Percentiles rank a stretch among this genome's conserved stretches.
Conservation (phyloP, 768 basidiomycete species). For the Clitopilus passeckerianus region DNA sequence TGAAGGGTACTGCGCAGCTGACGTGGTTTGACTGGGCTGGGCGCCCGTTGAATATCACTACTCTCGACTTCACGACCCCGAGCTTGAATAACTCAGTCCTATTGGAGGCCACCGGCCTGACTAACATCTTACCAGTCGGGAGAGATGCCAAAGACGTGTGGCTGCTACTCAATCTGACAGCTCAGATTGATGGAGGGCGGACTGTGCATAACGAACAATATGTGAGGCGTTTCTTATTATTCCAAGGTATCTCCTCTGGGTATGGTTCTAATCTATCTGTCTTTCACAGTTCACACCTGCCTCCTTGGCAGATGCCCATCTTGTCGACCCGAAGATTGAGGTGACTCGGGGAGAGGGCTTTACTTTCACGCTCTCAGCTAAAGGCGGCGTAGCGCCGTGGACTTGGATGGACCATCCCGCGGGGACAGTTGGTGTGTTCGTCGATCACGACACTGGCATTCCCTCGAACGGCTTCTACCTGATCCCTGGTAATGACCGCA, state of each 20-base stretch:
- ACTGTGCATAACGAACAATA: slow-evolving; percentile 49
- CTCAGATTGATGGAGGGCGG: slow-evolving; percentile 27
- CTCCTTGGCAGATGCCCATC: slow-evolving; percentile 36
- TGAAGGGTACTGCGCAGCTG: slow-evolving; percentile 40
- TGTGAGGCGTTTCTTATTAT: slow-evolving; percentile 18
- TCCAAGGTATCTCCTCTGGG: neutral
- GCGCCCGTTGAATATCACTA: slow-evolving; percentile 28
- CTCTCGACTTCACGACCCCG: slow-evolving; percentile 35
- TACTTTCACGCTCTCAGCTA: slow-evolving; percentile 48
- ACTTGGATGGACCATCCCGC: slow-evolving; percentile 58
- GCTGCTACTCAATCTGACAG: slow-evolving; percentile 46
- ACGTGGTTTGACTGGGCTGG: slow-evolving; percentile 60
- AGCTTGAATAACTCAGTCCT: slow-evolving; percentile 46
- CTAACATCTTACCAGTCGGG: slow-evolving; percentile 39
- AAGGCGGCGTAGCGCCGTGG: slow-evolving; percentile 51
- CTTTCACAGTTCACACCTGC: slow-evolving; percentile 43
- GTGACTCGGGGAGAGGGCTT: slow-evolving; percentile 25
- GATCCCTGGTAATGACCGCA: slow-evolving; percentile 46
- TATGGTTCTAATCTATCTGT: neutral
- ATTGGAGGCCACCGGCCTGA: slow-evolving; percentile 32
- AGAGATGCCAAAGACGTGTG: slow-evolving; percentile 39
- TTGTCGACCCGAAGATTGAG: slow-evolving; percentile 44
- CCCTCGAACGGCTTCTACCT: slow-evolving; percentile 53
- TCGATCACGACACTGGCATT: slow-evolving; percentile 32
- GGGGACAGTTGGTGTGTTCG: slow-evolving; percentile 49